These are phyloP conservation scores for Cardamine occulta DNA, from an alignment of 345 rosid genomes.

Conservation along the genomic window DNA sequence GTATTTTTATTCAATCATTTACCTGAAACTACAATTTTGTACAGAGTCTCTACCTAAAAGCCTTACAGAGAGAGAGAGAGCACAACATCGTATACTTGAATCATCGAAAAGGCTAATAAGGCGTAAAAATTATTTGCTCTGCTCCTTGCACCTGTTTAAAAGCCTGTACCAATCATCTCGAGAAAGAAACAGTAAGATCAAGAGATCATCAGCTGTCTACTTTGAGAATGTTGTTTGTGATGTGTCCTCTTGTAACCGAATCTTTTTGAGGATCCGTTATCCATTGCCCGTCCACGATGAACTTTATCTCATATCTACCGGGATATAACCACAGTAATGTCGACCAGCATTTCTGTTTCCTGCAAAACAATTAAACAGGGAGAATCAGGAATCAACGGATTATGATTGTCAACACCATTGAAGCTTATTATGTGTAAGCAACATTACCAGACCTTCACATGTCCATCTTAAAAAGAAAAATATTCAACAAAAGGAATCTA, in stretches of 20 bases:
- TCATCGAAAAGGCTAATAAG: background rate
- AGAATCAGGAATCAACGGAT: background rate
- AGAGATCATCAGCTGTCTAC: constrained; percentile 50
- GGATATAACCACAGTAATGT: constrained; percentile 94
- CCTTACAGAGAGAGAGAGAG: background rate
- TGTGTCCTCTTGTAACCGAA: constrained; percentile 55
- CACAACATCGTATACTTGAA: background rate
- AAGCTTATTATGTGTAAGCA: background rate
- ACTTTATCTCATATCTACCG: constrained; percentile 87
- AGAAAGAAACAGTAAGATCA: background rate
- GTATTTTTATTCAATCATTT: constrained; percentile 19
- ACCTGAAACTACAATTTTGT: constrained; percentile 20
- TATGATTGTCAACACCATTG: constrained; percentile 9
- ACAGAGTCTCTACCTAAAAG: constrained; percentile 27
- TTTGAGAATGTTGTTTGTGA: constrained; percentile 75
- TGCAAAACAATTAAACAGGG: constrained; percentile 34
- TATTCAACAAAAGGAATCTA: background rate
- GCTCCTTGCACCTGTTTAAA: constrained; percentile 14
- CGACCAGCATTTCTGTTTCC: constrained; percentile 72
- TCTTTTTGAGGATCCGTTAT: constrained; percentile 67
- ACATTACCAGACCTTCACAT: constrained; percentile 11
- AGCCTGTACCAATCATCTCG: background rate
- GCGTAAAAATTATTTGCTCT: background rate
- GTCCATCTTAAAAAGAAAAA: background rate
- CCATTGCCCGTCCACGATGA: constrained; percentile 89